Percentiles rank a stretch among this genome's conserved stretches.
These are phyloP conservation scores for Lentinula sp. DNA, from an alignment of 768 basidiomycete species.

Conservation along the genomic window DNA sequence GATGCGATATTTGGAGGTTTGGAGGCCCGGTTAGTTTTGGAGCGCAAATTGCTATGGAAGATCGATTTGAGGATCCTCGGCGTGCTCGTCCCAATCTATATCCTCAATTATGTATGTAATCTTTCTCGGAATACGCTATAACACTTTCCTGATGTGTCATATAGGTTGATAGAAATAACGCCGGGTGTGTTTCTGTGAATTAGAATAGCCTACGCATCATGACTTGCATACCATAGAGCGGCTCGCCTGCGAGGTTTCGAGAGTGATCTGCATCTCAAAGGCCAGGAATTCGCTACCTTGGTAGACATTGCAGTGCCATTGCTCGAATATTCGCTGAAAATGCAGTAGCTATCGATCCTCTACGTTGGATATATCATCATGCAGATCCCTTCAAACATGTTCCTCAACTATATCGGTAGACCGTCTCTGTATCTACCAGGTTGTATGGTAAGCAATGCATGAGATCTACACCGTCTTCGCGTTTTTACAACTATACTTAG, in stretches of 20 bases:
- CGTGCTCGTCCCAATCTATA: constrained; percentile 46
- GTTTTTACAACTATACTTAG: not conserved
- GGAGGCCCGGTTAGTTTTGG: constrained; percentile 39
- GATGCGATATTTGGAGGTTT: constrained; percentile 45
- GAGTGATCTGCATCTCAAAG: constrained; percentile 54
- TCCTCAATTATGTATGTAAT: constrained; percentile 37
- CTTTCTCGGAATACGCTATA: not conserved
- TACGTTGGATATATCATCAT: constrained; percentile 58
- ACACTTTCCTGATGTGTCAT: not conserved
- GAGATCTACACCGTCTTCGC: not conserved
- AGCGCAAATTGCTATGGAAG: constrained; percentile 48
- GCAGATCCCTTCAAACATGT: constrained; percentile 61
- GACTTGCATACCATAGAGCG: constrained; percentile 34
- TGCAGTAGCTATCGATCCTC: not conserved
- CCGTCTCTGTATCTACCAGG: constrained; percentile 49
- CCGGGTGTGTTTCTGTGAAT: constrained; percentile 35
- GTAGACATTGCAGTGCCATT: constrained; percentile 23
- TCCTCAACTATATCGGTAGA: constrained; percentile 45
- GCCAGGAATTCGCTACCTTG: constrained; percentile 61
- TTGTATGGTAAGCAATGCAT: constrained; percentile 29
- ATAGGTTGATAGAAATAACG: constrained; percentile 76
- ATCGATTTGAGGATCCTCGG: constrained; percentile 48
- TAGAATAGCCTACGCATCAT: not conserved
- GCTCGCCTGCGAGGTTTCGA: constrained; percentile 70
- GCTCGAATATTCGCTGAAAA: not conserved